Base-by-base conservation (phyloP, 208 protist species). In the Cochliopodium minus region DNA sequence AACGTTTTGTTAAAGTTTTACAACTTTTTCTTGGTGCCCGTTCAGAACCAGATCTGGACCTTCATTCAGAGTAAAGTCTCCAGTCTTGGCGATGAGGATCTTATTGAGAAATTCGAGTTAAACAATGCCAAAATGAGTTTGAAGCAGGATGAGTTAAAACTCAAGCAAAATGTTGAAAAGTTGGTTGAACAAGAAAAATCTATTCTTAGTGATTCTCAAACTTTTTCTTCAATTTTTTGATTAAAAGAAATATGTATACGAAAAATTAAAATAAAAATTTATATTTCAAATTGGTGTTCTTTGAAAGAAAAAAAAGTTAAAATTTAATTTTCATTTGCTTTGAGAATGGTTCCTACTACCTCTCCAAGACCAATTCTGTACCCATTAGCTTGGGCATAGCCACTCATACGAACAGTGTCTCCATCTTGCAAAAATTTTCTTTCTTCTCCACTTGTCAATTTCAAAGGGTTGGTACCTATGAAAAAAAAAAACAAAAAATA, bases 381-480 rank as follows among this genome's bases (percentile, higher is more conserved):
- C 30, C 74, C 74, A n/a, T 83, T 56, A 35, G 69, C 71, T 35
- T 76, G 58, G 58, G 69, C 76, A 63, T 64, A 65, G 57, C 76
- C 79, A 10, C 11, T 36, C 3, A 89, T 65, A 25, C 48, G 57
- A 22, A 87, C 69, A 1, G 57, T 74, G 53, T 90, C 84, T 38
- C 76, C 75, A 53, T 90, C 83, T n/a, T 66, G 23, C n/a, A 90
- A 42, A 51, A 86, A 88, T 43, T 69, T 79, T 48, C 83, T 66
- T 38, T 49, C 35, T 9, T 66, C 56, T 38, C 66, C 74, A 38
- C 62, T 61, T 4, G 59, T 53, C 30, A 88, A 7, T 6, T 45
- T 42, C 2, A 87, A 11, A 1, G 66, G 42, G 34, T 73, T 77
- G 3, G 54, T 70, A 39, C 77, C 82, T n/a, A n/a, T n/a, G n/a